Percentiles rank a stretch among this genome's conserved stretches.
These are phyloP conservation scores for Persicaria tinctoria DNA, from an alignment of 148 eudicot genomes.

Conservation along the genomic window DNA sequence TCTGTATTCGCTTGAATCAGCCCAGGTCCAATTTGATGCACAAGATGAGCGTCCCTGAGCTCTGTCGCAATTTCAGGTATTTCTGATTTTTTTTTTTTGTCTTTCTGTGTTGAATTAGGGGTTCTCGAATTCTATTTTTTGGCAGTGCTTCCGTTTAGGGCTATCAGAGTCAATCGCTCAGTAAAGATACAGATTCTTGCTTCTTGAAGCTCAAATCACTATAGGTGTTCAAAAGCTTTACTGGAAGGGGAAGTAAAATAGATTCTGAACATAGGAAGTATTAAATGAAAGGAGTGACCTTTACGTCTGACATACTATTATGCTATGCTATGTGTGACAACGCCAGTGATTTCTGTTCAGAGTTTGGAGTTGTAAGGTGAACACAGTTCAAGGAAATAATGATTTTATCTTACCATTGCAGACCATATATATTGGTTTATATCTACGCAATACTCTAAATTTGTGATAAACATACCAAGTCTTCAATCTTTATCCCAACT, in stretches of 20 bases:
- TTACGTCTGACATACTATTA: neutral
- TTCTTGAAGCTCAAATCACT: neutral
- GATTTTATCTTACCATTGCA: too few species aligned
- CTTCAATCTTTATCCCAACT: too few species aligned
- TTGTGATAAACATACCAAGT: too few species aligned
- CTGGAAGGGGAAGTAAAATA: neutral
- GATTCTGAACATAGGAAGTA: neutral
- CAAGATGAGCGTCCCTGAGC: conserved; percentile 96
- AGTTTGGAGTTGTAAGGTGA: neutral
- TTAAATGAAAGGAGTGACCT: too few species aligned
- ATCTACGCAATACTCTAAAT: too few species aligned
- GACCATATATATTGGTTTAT: too few species aligned
- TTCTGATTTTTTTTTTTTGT: neutral
- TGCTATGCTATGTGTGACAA: neutral
- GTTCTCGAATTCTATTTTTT: neutral
- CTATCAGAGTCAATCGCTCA: neutral
- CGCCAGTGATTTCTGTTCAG: neutral
- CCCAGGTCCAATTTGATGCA: conserved; percentile 76
- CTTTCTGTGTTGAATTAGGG: neutral
- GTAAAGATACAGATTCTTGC: neutral
- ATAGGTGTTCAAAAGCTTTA: neutral
- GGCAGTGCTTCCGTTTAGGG: neutral
- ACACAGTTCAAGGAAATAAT: too few species aligned
- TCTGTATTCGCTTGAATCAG: conserved; percentile 75
- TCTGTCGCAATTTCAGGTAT: conserved; percentile 94